Evolutionary conservation across 176 grass and related monocot species (phyloP), one percentile per base, ranked within the genome.

Genomic region (Oryza glumipatula): DNA sequence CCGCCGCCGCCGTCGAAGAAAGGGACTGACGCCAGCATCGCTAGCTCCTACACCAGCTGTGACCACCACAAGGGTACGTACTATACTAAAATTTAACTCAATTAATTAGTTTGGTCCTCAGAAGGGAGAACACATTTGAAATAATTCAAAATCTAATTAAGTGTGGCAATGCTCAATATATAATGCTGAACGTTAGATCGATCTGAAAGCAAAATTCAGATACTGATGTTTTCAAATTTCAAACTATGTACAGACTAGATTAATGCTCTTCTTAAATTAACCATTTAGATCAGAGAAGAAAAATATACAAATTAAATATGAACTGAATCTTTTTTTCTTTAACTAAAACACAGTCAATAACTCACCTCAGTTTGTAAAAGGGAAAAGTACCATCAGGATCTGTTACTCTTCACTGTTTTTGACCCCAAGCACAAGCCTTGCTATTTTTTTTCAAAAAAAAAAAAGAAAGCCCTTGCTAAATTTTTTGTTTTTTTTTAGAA

Each of bases 51-150:
- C 77, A 61, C 38, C n/a, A 71, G 49, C 39, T 41, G 39, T 38
- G 60, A 90, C 38, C 79, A 49, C 60, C 79, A 49, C 60, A 90
- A 72, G 74, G 30, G 88, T 90, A 90, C 82, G 79, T 63, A 67
- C 38, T 39, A 41, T 56, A 58, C 49, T 49, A 49, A 3, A 52
- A 16, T 2, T 58, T 21, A 58, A 58, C 54, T 58, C 54, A 58
- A 58, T 58, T 58, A 21, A n/a, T n/a, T 58, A 58, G 54, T 58
- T n/a, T n/a, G 54, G 54, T 58, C 54, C 19, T 58, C 54, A 2
- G 2, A 58, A 7, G 54, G 54, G 6, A 58, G 54, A 58, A 21
- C 54, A 49, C 11, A 58, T 58, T 58, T 21, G 54, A 58, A n/a
- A 58, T n/a, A 16, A 6, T 52, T 52, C 49, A 52, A 16, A 52